Evolutionary conservation across 2,329 filamentous ascomycete genomes (phyloP), one percentile per base, ranked within the genome.

Genomic region (Colletotrichum nymphaeae): DNA sequence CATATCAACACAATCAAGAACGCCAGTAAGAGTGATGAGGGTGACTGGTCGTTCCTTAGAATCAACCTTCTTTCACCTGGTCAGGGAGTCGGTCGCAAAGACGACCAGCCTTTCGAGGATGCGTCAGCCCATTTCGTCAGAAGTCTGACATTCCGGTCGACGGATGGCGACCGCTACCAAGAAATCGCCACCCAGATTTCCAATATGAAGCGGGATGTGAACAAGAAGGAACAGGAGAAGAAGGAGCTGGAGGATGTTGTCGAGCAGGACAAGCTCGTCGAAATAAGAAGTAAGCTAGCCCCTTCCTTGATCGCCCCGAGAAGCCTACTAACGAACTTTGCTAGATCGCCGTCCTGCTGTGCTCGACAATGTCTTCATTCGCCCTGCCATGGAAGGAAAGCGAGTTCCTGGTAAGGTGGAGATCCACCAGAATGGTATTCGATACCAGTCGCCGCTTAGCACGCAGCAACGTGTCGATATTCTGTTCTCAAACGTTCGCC

Each of bases 181-280:
- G 94, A 97, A 78, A 97, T 99, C 77, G 93, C 95, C 14, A 93
- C 93, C 74, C 94, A 97, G 80, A 98, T 99, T 78, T 96, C 95
- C 12, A 97, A 98, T 80, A 93, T 99, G 87, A 97, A 98, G 86
- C 97, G 97, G 81, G 94, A 96, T 77, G 92, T 94, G 5, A 91
- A 94, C 55, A 95, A 97, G 83, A 94, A 95, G 78, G 97, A 99
- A 83, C 95, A 98, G 79, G 96, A 98, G 84, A 98, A 98, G 91
- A 99, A 99, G 86, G 96, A 99, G 78, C 93, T 99, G 93, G 97
- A 99, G 81, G 97, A 99, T 83, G 97, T 99, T 26, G 95, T 99
- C 6, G 97, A 98, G 84, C 97, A 99, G 83, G 97, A 99, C 82
- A 99, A 99, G 86, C 91, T 99, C 65, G 88, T 97, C 77, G 95